phyloP scores from a whole-genome alignment of 2,329 filamentous ascomycete genomes.

The Periglandula ipomoeae region DNA sequence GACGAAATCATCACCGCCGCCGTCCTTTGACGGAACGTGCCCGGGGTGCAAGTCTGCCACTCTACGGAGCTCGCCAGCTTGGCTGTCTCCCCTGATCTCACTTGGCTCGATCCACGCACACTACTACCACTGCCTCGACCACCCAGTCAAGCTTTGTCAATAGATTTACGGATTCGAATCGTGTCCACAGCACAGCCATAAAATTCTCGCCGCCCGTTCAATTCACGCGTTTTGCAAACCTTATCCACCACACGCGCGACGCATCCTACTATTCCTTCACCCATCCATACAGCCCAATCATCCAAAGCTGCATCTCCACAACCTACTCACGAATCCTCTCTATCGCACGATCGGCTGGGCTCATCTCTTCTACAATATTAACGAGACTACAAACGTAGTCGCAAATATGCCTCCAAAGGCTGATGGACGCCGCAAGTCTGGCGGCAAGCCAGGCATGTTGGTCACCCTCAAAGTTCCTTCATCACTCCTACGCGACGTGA shows the following conservation, averaged over 20 bases:
- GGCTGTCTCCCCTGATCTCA: conserved; percentile 17
- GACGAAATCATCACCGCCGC: conserved; percentile 18
- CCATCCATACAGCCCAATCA: not conserved
- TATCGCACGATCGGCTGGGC: not conserved
- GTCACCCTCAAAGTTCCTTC: conserved; percentile 46
- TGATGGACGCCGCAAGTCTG: conserved; percentile 29
- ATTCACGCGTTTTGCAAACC: conserved; percentile 1
- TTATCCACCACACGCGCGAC: not conserved
- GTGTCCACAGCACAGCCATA: conserved; percentile 2
- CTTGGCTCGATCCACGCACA: conserved; percentile 15
- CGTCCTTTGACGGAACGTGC: conserved; percentile 1
- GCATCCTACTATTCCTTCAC: conserved; percentile 1
- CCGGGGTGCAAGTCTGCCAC: conserved; percentile 9
- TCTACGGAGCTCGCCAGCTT: conserved; percentile 14
- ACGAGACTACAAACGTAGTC: not conserved
- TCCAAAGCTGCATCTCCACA: not conserved
- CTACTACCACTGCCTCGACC: conserved; percentile 15
- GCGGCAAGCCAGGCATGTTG: conserved; percentile 27
- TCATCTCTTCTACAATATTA: conserved; percentile 3
- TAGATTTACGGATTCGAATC: not conserved
- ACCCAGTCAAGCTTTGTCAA: conserved; percentile 8
- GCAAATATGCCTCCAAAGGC: conserved; percentile 24
- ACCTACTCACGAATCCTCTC: not conserved
- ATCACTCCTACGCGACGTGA: conserved; percentile 39
- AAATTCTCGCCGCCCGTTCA: not conserved